Base-by-base conservation (phyloP, 2,329 filamentous ascomycete species). In the Scytalidium sp. region DNA sequence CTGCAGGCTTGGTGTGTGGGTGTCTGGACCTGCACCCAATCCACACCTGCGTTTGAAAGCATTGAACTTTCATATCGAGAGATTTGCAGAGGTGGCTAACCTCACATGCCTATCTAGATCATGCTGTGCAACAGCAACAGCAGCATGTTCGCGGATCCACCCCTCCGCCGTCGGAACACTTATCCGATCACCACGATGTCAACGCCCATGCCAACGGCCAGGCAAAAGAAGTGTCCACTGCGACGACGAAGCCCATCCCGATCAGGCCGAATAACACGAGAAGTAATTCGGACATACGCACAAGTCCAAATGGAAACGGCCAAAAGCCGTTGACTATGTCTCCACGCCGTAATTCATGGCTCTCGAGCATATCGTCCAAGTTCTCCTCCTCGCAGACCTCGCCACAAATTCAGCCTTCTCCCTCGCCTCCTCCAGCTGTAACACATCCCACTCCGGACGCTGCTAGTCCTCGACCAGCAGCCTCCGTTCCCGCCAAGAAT, bases 321-420 rank as follows among this genome's bases (percentile, higher is more conserved):
- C 51, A 50, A n/a, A 65, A 63, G 50, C 36, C 52, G 3, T 49
- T 45, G 25, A 56, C 61, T 8, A 49, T 55, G 1, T 57, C 60
- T 9, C 52, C 57, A 8, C 51, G 90, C 56, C 73, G 83, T 49
- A 85, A 84, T 54, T 96, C 92, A 13, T 99, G 94, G 94, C 92
- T 97, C 63, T 90, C 89, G 50, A 96, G 84, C 64, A 83, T 97
- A 58, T 95, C 90, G 56, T 93, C 90, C 57, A 97, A 96, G 66
- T 96, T 97, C 72, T 91, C 88, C 2, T 84, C 83, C 22, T 73
- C 74, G 17, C 67, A 77, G 60, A 56, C 61, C 19, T 48, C 50
- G 27, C 55, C 66, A 55, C 54, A 66, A 60, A 46, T 57, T 46
- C 45, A 53, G 41, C 29, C 55, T 20, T 32, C 58, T 51, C 49